Evolutionary conservation across 2,329 filamentous ascomycete species (phyloP), one percentile per base, ranked within the genome.

Genomic region (Exophiala spinifera): DNA sequence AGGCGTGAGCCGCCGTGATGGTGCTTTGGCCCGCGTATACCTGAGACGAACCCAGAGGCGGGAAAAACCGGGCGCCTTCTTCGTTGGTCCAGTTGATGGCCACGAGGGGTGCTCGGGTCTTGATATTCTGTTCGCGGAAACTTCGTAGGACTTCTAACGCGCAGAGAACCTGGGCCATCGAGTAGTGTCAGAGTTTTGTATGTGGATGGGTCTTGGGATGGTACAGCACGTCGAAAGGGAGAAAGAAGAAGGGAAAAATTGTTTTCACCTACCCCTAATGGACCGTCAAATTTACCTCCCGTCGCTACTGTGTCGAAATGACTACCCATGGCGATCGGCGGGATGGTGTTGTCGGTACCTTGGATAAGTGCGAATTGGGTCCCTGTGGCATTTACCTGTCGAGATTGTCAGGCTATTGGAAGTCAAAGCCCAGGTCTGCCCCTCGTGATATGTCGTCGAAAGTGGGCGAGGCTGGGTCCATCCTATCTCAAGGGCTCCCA

Each of bases 141-240:
- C 64, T 68, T n/a, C 67, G 63, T 19, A 73, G 64, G 31, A 72
- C 66, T 58, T 72, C 69, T 15, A 72, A 64, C 8, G 63, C 65
- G 6, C 59, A 53, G 7, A 61, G 44, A 7, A 66, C 64, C 42
- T 59, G 33, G 14, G 11, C n/a, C 2, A 31, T 31, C 28, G 11
- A 3, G 28, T 37, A 39, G 4, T 39, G 36, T 39, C 7, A 31
- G 28, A 25, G 23, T n/a, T n/a, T n/a, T n/a, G 28, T 31, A 10
- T 10, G 10, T 31, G 28, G 10, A 31, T 31, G 7, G 28, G 8
- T 19, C 3, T 10, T 11, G 28, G 3, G 11, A 6, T 31, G 6
- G 28, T 31, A 31, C 3, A 31, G 8, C 28, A 31, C 28, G 11
- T 10, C 28, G 28, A 11, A 31, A 31, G 28, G 28, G 28, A 31